Evolutionary conservation across 495 filamentous ascomycete species (phyloP), one percentile per base, ranked within the genome.

Genomic region (Talaromyces thailandensis): DNA sequence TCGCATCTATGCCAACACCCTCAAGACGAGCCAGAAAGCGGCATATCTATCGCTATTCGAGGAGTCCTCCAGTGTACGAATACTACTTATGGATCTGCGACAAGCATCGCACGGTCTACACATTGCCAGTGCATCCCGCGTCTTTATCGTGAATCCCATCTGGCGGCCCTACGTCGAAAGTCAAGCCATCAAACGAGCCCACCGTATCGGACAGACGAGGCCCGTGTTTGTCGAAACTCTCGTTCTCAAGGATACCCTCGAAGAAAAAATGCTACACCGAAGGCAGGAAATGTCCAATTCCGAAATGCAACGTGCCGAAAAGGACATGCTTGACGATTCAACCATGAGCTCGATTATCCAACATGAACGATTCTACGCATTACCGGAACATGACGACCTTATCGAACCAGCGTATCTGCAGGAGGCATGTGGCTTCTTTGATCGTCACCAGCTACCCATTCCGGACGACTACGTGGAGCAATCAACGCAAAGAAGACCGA

Each of bases 101-200:
- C 89, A 94, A 69, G 92, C 92, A 16, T 91, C 93, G 3, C 90
- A 91, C 62, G 93, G 93, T 0, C 78, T 98, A 0, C 91, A 96
- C 66, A 84, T 97, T 68, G 83, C 84, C 23, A 83, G 84, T 32
- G 93, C 94, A 4, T 92, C 86, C 0, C 80, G 93, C 0, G 87
- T 97, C n/a, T 95, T 88, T 76, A 96, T 98, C 66, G 80, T 96
- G 63, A 95, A 91, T 62, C 93, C 93, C 0, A 88, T 94, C 29
- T 87, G 94, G 74, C 88, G 90, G 56, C 90, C 91, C 0, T 87
- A 89, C 63, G 82, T 96, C 7, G 90, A 96, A 68, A 91, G 89
- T 3, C 93, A 98, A 70, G 93, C 93, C 3, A 89, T 97, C 65
- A 96, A 93, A 65, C 88, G 93, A 66, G 91, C 90, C 0, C 88